Evolutionary conservation across 176 grass and related monocot species (phyloP).

Genomic region (Musa beccarii): DNA sequence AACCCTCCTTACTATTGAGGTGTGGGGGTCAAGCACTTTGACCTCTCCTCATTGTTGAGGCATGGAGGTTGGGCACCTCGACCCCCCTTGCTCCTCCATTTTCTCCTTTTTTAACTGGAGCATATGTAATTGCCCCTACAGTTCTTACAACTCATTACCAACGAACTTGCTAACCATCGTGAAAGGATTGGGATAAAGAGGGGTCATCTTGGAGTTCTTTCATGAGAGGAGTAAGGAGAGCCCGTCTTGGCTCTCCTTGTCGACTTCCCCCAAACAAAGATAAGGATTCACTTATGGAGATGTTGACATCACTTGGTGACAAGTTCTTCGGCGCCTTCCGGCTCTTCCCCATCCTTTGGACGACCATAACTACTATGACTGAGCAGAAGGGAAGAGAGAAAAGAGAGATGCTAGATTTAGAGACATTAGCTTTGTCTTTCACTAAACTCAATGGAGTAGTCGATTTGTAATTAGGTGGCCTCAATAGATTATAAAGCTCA

Average conservation of each 20-base stretch:
- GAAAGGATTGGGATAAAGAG: neutral
- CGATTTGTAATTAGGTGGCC: too few relatives aligned
- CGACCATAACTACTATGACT: conserved; percentile 8
- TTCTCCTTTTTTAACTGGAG: conserved; percentile 76
- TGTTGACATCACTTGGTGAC: conserved; percentile 62
- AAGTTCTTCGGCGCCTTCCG: conserved; percentile 49
- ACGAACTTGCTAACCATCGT: neutral
- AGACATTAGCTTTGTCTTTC: too few relatives aligned
- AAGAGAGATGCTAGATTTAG: too few relatives aligned
- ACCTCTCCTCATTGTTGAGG: too few relatives aligned
- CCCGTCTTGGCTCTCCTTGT: conserved; percentile 15
- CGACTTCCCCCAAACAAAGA: neutral
- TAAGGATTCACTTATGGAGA: conserved; percentile 28
- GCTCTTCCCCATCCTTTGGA: conserved; percentile 35
- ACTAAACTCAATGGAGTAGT: too few relatives aligned
- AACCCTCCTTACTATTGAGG: too few relatives aligned
- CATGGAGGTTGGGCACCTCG: too few relatives aligned
- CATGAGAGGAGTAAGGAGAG: conserved; percentile 2
- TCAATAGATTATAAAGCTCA: too few relatives aligned
- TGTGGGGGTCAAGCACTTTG: too few relatives aligned
- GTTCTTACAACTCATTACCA: conserved; percentile 40
- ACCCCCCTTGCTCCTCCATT: conserved; percentile 34
- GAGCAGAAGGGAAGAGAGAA: neutral
- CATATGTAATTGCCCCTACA: conserved; percentile 57
- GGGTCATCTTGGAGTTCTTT: conserved; percentile 33